phyloP scores from a whole-genome alignment of 345 rosid species.

The Punica granatum region DNA sequence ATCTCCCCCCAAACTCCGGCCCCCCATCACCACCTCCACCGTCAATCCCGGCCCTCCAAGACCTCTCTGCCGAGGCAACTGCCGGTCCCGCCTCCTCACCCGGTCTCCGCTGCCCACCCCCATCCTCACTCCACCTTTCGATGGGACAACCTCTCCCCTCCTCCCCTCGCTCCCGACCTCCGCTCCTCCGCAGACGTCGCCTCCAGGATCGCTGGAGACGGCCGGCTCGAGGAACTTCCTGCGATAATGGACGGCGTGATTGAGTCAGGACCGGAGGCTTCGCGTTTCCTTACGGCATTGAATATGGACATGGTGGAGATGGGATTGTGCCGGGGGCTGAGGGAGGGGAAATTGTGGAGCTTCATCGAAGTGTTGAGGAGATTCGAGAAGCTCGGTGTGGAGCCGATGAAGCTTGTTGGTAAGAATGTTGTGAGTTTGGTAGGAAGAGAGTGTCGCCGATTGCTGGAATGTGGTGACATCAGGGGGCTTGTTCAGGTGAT shows the following conservation, averaged over 20 bases:
- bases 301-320: constrained; percentile 31
- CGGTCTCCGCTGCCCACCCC: constrained; percentile 16
- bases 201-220: constrained; percentile 59
- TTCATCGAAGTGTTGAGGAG: constrained; percentile 48
- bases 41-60: constrained; percentile 19
- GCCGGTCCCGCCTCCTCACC: constrained; percentile 4
- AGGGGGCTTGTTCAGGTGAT: constrained; percentile 45
- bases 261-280: constrained; percentile 42
- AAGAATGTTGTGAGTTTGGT: constrained; percentile 32
- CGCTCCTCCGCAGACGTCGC: constrained; percentile 48
- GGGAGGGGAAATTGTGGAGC: constrained; percentile 42
- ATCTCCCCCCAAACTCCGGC: constrained; percentile 22
- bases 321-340: constrained; percentile 41
- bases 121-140: constrained; percentile 26
- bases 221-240: constrained; percentile 55
- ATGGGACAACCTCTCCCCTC: constrained; percentile 22
- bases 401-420: constrained; percentile 45
- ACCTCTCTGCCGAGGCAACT: constrained; percentile 3
- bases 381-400: constrained; percentile 45
- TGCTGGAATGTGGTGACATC: constrained; percentile 40
- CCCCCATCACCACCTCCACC: constrained; percentile 26
- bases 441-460: constrained; percentile 45
- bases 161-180: constrained; percentile 12
- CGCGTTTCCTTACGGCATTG: constrained; percentile 41
- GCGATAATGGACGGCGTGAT: constrained; percentile 46